Base-by-base conservation (phyloP, 23 red algal genomes). In the Gracilaria caudata region DNA sequence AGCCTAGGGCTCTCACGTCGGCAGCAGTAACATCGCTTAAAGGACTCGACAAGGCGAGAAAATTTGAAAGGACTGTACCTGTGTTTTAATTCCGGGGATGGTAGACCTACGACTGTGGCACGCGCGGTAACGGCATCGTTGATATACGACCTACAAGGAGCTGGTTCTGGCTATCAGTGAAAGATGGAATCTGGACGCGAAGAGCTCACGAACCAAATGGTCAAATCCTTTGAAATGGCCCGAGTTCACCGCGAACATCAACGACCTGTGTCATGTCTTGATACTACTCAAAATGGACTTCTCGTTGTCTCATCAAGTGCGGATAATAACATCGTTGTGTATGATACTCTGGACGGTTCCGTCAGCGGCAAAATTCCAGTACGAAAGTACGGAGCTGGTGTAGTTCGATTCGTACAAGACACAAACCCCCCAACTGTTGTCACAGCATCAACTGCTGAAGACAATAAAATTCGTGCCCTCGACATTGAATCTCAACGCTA, bases 341-440 rank as follows among this genome's bases (percentile, higher is more conserved):
- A 94, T 70, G 80, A 79, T 24, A 73, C 90, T 16, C 47, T 94
- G 8, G 47, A 90, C 32, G 95, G 95, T 29, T 91, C 64, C 24
- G 60, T 81, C n/a, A 79, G 36, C 4, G 89, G 64, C 72, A 91
- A 46, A 51, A 86, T 98, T 56, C 96, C 96, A 0, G 96, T 98
- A 8, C 90, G 80, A 24, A 87, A 91, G 79, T 92, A 98, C 81
- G 96, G 96, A 16, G 86, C 80, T 14, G 92, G 92, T 17, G 84
- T 89, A 16, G 44, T 94, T 7, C 78, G 86, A 32, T 98, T 98
- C 65, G 74, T 89, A 7, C 87, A 87, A 14, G 88, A 78, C 32
- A 63, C 71, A 35, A 78, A 80, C 30, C 83, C 92, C 16, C 59
- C 81, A 8, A 83, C 90, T 28, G 73, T 96, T 9, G 49, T 96